phyloP scores from a whole-genome alignment of 2,329 filamentous ascomycete genomes.

The Pestalotiopsis sp. region DNA sequence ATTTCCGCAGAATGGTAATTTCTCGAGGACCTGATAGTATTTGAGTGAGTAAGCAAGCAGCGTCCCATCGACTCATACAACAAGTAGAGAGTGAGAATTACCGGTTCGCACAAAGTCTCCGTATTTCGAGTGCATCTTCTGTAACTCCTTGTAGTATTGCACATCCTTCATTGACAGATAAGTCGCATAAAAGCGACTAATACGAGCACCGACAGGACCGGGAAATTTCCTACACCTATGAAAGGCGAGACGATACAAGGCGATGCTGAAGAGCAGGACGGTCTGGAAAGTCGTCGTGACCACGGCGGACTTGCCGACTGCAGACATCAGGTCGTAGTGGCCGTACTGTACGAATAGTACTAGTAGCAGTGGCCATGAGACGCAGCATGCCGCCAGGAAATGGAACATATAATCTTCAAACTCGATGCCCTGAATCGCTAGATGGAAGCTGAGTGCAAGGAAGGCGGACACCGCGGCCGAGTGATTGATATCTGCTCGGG shows the following conservation, averaged over 20 bases:
- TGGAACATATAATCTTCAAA: neutral
- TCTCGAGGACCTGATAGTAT: constrained; percentile 31
- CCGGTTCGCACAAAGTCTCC: constrained; percentile 38
- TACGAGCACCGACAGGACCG: constrained; percentile 41
- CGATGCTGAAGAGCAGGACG: constrained; percentile 32
- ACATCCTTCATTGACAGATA: constrained; percentile 57
- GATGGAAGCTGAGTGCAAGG: neutral
- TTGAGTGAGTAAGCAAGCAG: no score
- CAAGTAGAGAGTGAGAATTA: constrained; percentile 14
- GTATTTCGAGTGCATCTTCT: constrained; percentile 55
- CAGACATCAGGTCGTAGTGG: neutral
- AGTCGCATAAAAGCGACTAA: constrained; percentile 44
- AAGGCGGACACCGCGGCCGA: neutral
- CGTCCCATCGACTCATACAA: no score
- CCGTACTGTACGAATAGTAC: neutral
- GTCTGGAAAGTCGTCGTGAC: constrained; percentile 14
- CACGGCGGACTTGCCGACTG: neutral
- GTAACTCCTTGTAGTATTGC: constrained; percentile 52
- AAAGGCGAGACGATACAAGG: constrained; percentile 38
- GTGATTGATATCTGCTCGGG: neutral
- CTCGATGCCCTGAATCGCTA: neutral
- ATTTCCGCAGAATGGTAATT: constrained; percentile 31
- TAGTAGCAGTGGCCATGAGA: neutral
- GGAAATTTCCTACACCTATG: constrained; percentile 44
- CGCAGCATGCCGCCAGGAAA: neutral